A percentile compares a stretch with the other conserved stretches of the same genome.
phyloP scores from a whole-genome alignment of 2,329 filamentous ascomycete species.

The Beauveria medogensis region DNA sequence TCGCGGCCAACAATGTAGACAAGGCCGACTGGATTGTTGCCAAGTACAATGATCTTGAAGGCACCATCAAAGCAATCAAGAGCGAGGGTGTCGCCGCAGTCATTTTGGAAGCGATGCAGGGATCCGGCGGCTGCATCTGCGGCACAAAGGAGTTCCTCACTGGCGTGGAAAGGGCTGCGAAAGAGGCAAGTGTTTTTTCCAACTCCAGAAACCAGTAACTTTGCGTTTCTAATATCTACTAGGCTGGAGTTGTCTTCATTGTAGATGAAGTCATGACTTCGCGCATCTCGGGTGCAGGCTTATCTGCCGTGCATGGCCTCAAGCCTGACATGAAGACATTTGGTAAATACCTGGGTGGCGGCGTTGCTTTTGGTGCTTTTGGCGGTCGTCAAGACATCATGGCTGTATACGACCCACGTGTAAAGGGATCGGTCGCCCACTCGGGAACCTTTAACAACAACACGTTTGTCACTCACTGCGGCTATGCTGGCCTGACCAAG shows the following conservation, averaged over 20 bases:
- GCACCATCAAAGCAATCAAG: constrained; percentile 35
- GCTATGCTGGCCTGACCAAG: constrained; percentile 30
- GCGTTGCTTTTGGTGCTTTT: constrained; percentile 59
- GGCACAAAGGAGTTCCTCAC: constrained; percentile 43
- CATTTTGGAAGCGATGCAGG: constrained; percentile 59
- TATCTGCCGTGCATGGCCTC: constrained; percentile 34
- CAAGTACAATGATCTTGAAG: constrained; percentile 51
- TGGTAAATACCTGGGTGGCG: constrained; percentile 61
- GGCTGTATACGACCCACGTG: constrained; percentile 45
- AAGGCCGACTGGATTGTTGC: constrained; percentile 50
- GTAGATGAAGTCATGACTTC: constrained; percentile 68
- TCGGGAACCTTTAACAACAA: constrained; percentile 66
- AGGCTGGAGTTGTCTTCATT: constrained; percentile 51
- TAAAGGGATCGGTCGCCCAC: constrained; percentile 36
- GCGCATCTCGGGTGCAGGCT: constrained; percentile 42
- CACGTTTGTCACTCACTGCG: constrained; percentile 48
- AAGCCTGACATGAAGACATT: constrained; percentile 55
- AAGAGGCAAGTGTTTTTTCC: constrained; percentile 18
- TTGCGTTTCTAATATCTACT: not conserved
- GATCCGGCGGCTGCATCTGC: constrained; percentile 49
- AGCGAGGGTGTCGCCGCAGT: constrained; percentile 49
- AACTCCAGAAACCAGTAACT: not conserved
- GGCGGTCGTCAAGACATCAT: constrained; percentile 54
- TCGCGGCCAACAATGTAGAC: constrained; percentile 39
- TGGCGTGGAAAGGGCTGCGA: constrained; percentile 39